A percentile compares a stretch with the other conserved stretches of the same genome.
Conservation (phyloP, 257 asterid species). For the Jacaranda copaia region DNA sequence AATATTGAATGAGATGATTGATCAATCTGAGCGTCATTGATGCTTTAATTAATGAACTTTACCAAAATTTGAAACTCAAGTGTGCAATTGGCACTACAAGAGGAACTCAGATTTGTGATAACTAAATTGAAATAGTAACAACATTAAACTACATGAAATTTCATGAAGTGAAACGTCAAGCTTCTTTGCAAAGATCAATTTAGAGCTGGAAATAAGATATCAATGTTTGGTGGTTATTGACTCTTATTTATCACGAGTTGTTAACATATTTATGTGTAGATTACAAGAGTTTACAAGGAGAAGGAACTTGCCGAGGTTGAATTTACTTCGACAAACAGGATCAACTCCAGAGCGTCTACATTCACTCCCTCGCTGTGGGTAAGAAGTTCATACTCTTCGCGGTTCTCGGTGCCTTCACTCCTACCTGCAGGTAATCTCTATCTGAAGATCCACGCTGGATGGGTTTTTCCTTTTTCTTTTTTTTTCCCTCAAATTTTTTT, state of each 20-base stretch:
- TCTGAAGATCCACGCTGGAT: not conserved
- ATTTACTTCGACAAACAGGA: slow-evolving; percentile 84
- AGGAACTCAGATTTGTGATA: not conserved
- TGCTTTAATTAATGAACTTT: not conserved
- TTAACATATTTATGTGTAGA: slow-evolving; percentile 49
- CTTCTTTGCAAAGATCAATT: slow-evolving; percentile 7
- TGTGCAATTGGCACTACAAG: too few species aligned
- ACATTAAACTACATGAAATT: not conserved
- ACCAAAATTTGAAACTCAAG: not conserved
- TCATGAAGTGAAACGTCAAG: not conserved
- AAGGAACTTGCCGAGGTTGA: slow-evolving; percentile 90
- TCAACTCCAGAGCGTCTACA: slow-evolving; percentile 65
- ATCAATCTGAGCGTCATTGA: not conserved
- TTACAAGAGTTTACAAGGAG: slow-evolving; percentile 89
- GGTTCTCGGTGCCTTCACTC: slow-evolving; percentile 96
- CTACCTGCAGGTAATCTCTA: slow-evolving; percentile 81
- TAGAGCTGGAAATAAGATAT: slow-evolving; percentile 7
- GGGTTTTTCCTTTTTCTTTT: not conserved
- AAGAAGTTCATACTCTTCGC: slow-evolving; percentile 80
- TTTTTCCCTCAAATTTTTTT: not conserved
- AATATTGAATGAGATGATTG: not conserved
- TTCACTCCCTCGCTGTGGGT: slow-evolving; percentile 79
- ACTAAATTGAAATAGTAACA: not conserved
- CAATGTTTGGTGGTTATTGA: not conserved
- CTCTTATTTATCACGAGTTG: slow-evolving; percentile 22